Conservation (phyloP, 2,329 filamentous ascomycete genomes). For the Ophiobolus disseminans region DNA sequence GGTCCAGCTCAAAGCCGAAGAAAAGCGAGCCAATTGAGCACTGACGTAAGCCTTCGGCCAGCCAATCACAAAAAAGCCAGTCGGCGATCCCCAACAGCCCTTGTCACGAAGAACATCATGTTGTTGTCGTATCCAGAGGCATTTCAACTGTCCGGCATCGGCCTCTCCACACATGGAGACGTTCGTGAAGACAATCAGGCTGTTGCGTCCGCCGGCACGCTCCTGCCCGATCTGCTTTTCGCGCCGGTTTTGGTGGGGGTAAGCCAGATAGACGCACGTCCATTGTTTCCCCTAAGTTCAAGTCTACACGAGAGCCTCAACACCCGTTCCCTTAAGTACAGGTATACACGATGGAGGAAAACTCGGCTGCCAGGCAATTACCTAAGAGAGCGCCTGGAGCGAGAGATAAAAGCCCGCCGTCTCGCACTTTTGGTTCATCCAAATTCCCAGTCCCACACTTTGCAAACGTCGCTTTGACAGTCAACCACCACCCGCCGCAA, state of each 20-base stretch:
- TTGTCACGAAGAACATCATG: neutral
- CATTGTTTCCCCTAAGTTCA: conserved; percentile 42
- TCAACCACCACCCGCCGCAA: neutral
- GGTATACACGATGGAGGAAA: conserved; percentile 37
- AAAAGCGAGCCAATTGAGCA: conserved; percentile 3
- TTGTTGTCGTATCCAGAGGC: neutral
- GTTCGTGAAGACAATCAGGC: neutral
- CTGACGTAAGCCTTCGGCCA: neutral
- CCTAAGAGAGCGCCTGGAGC: conserved; percentile 42
- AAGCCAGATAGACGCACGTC: conserved; percentile 31
- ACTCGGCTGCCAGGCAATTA: conserved; percentile 37
- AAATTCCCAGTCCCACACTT: neutral
- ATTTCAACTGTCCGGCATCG: neutral
- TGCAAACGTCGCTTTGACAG: too few relatives aligned
- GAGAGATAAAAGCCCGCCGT: conserved; percentile 37
- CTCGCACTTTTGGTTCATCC: conserved; percentile 15
- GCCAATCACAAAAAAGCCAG: conserved; percentile 1
- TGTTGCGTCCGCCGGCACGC: neutral
- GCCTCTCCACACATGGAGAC: neutral
- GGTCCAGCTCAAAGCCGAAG: conserved; percentile 3
- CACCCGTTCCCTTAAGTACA: conserved; percentile 43
- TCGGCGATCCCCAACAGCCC: conserved; percentile 2
- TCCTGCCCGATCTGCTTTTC: conserved; percentile 27
- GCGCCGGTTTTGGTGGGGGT: conserved; percentile 40
- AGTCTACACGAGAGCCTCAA: conserved; percentile 28